A percentile compares a stretch with the other conserved stretches of the same genome.
Conservation (phyloP, 108 stramenopile genomes). For the Skeletonema marinoi region DNA sequence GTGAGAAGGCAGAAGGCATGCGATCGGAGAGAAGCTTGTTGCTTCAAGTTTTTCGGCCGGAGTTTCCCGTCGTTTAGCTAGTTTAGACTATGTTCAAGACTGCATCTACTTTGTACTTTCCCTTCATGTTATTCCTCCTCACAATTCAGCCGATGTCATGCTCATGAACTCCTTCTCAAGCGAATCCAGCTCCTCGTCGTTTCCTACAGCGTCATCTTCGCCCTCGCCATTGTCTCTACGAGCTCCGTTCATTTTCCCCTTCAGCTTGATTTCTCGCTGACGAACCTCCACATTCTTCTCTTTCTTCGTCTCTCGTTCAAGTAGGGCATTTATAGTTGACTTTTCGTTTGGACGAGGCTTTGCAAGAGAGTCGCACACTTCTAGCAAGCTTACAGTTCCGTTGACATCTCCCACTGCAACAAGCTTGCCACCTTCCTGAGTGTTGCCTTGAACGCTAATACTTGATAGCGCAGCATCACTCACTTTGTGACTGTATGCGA, state of each 20-base stretch:
- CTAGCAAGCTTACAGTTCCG: conserved; percentile 84
- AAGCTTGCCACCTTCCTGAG: conserved; percentile 68
- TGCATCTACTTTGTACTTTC: too few relatives aligned
- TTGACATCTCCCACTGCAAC: conserved; percentile 86
- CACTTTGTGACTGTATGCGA: conserved; percentile 89
- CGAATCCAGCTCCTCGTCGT: neutral
- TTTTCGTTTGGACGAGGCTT: conserved; percentile 73
- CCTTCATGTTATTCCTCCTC: too few relatives aligned
- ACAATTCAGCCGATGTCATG: neutral
- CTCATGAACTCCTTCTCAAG: neutral
- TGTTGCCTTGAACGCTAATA: conserved; percentile 71
- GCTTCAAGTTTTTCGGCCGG: too few relatives aligned
- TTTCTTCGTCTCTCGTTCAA: conserved; percentile 85
- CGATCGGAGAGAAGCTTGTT: too few relatives aligned
- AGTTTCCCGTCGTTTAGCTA: too few relatives aligned
- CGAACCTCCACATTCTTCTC: conserved; percentile 62
- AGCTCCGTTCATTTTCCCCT: neutral
- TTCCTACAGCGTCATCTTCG: neutral
- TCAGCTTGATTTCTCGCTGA: neutral
- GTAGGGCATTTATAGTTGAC: conserved; percentile 66
- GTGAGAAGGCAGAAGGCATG: too few relatives aligned
- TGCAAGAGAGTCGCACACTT: conserved; percentile 76
- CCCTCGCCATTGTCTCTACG: neutral
- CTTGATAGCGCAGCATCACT: conserved; percentile 69
- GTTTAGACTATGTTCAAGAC: too few relatives aligned